phyloP scores from a whole-genome alignment of 2,329 filamentous ascomycete genomes.

The Cadophora sp. region DNA sequence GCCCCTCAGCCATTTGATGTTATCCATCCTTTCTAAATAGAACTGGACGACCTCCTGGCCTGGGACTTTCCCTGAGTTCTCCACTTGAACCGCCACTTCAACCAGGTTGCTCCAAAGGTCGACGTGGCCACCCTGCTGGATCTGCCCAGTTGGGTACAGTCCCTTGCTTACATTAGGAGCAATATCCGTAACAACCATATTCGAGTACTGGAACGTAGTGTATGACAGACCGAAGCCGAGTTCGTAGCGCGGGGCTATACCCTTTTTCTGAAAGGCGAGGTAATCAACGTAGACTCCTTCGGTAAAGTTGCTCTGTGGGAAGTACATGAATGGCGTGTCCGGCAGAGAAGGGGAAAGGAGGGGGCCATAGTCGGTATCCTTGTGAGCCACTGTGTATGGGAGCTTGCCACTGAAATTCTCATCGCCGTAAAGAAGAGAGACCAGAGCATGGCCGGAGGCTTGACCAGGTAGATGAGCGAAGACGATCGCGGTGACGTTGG shows the following conservation, averaged over 20 bases:
- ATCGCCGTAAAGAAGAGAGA: constrained; percentile 72
- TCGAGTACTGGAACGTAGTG: constrained; percentile 46
- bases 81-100: no score
- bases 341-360: neutral
- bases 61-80: no score
- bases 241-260: constrained; percentile 45
- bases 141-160: no score
- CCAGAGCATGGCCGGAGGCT: constrained; percentile 65
- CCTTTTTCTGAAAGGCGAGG: constrained; percentile 51
- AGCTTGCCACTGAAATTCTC: constrained; percentile 76
- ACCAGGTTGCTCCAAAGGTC: no score
- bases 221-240: constrained; percentile 59
- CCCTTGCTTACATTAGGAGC: no score
- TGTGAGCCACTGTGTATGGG: constrained; percentile 66
- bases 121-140: no score
- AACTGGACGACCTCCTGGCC: no score
- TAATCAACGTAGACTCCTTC: constrained; percentile 59
- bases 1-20: no score
- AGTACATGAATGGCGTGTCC: neutral
- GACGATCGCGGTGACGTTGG: constrained; percentile 68
- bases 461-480: constrained; percentile 67
- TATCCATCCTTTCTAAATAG: no score
- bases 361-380: no score
- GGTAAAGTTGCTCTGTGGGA: constrained; percentile 50
- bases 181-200: no score